Conservation (phyloP, 1,139 yeast genomes). For the Diutina rugosa region DNA sequence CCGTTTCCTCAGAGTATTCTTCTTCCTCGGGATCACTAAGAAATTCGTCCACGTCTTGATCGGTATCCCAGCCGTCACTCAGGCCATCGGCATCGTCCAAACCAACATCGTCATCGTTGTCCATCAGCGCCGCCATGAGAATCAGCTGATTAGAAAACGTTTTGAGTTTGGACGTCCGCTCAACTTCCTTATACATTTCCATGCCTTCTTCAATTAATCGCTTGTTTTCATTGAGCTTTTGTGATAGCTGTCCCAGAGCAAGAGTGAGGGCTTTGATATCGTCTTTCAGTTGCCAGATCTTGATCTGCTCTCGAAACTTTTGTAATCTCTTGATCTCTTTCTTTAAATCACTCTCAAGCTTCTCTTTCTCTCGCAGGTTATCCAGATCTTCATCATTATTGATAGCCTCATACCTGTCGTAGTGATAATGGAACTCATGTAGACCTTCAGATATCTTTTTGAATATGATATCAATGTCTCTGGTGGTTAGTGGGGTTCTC, state of each 20-base stretch:
- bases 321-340: conserved; percentile 94
- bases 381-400: conserved; percentile 12
- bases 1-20: conserved; percentile 16
- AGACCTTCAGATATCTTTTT: conserved; percentile 17
- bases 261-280: neutral
- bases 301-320: conserved; percentile 88
- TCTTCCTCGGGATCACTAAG: neutral
- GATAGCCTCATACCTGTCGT: conserved; percentile 30
- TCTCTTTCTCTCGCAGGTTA: conserved; percentile 61
- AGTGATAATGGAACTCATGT: conserved; percentile 27
- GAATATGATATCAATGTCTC: conserved; percentile 16
- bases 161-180: conserved; percentile 31
- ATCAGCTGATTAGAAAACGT: conserved; percentile 35
- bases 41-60: conserved; percentile 9
- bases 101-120: conserved; percentile 11
- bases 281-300: conserved; percentile 62
- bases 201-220: conserved; percentile 33
- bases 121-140: conserved; percentile 30
- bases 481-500: conserved; percentile 6
- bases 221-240: conserved; percentile 28
- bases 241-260: conserved; percentile 8
- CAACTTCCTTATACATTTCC: conserved; percentile 37
- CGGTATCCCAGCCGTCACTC: conserved; percentile 9
- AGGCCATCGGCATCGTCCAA: conserved; percentile 6
- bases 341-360: conserved; percentile 79